These are phyloP conservation scores for Sechiopsis laciniata DNA, from an alignment of 306 rosid species.

Conservation along the genomic window DNA sequence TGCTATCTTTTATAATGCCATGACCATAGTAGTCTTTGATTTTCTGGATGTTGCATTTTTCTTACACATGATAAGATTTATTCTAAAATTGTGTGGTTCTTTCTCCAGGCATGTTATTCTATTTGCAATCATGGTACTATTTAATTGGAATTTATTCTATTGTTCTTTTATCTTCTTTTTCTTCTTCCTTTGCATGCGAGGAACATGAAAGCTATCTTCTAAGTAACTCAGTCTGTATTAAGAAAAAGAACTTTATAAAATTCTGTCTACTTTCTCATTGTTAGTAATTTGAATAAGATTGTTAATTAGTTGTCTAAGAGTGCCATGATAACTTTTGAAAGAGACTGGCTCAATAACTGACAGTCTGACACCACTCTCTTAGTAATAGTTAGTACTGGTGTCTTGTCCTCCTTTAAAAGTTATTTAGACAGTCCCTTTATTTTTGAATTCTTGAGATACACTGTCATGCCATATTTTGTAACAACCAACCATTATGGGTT, in stretches of 20 bases:
- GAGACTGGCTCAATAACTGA: too few species aligned
- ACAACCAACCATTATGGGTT: background rate
- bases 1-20: constrained; percentile 18
- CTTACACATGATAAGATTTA: background rate
- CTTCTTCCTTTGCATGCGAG: background rate
- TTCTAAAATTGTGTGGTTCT: background rate
- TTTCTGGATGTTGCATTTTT: constrained; percentile 6
- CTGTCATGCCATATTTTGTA: constrained; percentile 24
- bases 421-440: constrained; percentile 30
- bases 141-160: background rate
- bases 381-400: too few species aligned
- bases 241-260: background rate
- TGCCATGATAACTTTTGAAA: constrained; percentile 2
- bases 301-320: constrained; percentile 17
- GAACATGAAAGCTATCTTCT: background rate
- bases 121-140: constrained; percentile 9
- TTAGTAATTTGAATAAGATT: constrained; percentile 8
- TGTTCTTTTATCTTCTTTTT: background rate
- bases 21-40: background rate
- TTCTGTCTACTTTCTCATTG: background rate
- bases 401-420: constrained; percentile 22
- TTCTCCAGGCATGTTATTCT: constrained; percentile 1
- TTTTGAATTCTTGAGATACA: constrained; percentile 29
- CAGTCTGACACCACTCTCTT: too few species aligned
- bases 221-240: background rate